These are phyloP conservation scores for Dendrobium chrysotoxum DNA, from an alignment of 106 monocot species.

Conservation along the genomic window DNA sequence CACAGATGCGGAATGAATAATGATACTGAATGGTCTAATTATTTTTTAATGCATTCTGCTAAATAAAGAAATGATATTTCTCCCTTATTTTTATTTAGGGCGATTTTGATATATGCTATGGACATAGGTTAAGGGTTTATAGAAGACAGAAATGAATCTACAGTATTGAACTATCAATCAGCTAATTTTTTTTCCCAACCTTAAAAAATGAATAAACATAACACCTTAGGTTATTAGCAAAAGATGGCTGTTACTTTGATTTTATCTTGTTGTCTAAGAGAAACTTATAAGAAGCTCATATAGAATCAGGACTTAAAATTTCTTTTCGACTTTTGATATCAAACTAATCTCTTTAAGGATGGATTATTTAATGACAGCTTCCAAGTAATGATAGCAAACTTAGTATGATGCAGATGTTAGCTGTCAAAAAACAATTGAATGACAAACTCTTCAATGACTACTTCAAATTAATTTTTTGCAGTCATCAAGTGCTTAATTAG, in stretches of 20 bases:
- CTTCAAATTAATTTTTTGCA: neutral
- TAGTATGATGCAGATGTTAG: too few relatives aligned
- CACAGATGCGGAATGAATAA: neutral
- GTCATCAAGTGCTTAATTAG: neutral
- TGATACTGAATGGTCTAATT: neutral
- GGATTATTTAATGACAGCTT: neutral
- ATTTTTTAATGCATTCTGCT: neutral
- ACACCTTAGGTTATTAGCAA: neutral
- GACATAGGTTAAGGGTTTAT: neutral
- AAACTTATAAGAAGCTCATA: slow-evolving; percentile 1
- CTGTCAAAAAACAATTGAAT: too few relatives aligned
- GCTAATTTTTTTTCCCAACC: neutral
- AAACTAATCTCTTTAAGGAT: neutral
- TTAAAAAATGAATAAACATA: neutral
- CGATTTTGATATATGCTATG: neutral
- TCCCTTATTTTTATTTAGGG: neutral
- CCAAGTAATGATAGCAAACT: neutral
- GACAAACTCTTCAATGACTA: too few relatives aligned
- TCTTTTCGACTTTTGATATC: neutral
- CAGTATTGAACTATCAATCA: neutral
- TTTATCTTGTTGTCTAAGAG: neutral
- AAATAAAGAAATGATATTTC: neutral
- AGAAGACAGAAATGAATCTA: neutral
- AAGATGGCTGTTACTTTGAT: neutral
- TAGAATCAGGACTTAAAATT: neutral